A percentile compares a stretch with the other conserved stretches of the same genome.
phyloP scores from a whole-genome alignment of 352 stramenopile species.

The Globisporangium recalcitrans region DNA sequence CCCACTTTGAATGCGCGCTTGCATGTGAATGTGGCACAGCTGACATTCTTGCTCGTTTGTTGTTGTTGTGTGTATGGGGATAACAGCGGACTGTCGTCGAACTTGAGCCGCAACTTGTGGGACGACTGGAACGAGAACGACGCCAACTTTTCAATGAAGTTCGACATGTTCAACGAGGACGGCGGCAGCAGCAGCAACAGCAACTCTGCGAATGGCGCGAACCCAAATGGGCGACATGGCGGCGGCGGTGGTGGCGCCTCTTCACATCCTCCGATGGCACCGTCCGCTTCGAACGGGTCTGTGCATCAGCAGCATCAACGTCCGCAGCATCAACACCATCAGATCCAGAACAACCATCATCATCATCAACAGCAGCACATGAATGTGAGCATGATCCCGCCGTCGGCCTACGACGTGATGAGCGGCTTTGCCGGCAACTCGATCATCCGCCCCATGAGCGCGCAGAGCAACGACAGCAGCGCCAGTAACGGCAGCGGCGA shows the following conservation, averaged over 20 bases:
- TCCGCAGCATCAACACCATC: background rate
- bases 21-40: background rate
- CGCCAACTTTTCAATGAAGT: constrained; percentile 56
- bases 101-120: constrained; percentile 81
- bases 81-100: constrained; percentile 67
- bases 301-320: constrained; percentile 18
- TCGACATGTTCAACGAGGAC: constrained; percentile 63
- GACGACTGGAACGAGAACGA: constrained; percentile 86
- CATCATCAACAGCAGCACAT: constrained; percentile 16
- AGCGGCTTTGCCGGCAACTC: background rate
- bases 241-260: background rate
- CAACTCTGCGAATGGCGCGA: background rate
- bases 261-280: background rate
- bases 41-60: background rate
- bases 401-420: constrained; percentile 15
- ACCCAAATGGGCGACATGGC: background rate
- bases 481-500: constrained; percentile 10
- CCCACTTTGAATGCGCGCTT: background rate
- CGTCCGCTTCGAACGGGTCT: constrained; percentile 6
- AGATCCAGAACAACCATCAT: constrained; percentile 5
- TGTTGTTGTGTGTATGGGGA: background rate
- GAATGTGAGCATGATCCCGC: constrained; percentile 14
- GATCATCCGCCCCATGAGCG: constrained; percentile 10
- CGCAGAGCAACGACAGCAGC: constrained; percentile 15
- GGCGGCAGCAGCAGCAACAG: constrained; percentile 27